Percentiles rank a stretch among this genome's conserved stretches.
These are phyloP conservation scores for Jatropha multifida DNA, from an alignment of 441 rosid genomes.

Conservation along the genomic window DNA sequence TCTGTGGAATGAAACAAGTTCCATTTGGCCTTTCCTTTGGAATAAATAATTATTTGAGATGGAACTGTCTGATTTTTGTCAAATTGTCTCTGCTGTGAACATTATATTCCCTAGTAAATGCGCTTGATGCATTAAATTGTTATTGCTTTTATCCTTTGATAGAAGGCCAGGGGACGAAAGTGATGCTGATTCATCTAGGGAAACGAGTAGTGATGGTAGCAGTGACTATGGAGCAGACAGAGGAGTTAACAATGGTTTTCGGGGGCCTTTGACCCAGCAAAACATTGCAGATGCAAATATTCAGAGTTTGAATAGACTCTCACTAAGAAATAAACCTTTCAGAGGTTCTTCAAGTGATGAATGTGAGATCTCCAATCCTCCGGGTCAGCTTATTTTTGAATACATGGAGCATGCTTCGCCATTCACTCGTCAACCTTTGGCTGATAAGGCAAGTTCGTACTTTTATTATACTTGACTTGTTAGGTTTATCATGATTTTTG, in stretches of 20 bases:
- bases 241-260: conserved; percentile 33
- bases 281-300: conserved; percentile 34
- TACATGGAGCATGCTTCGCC: conserved; percentile 74
- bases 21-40: neutral
- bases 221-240: conserved; percentile 46
- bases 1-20: neutral
- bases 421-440: conserved; percentile 75
- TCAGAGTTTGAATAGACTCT: conserved; percentile 46
- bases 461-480: neutral
- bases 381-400: conserved; percentile 60
- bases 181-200: conserved; percentile 73
- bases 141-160: conserved; percentile 20
- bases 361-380: conserved; percentile 50
- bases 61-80: neutral
- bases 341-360: conserved; percentile 68
- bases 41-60: neutral
- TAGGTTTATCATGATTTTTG: neutral
- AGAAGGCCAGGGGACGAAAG: conserved; percentile 81
- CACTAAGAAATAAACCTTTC: conserved; percentile 48
- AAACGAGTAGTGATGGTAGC: conserved; percentile 76
- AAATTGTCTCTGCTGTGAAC: neutral
- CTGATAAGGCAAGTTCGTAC: conserved; percentile 61
- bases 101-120: neutral
- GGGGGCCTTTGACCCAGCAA: conserved; percentile 34
- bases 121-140: conserved; percentile 11